Base-by-base conservation (phyloP, 2,329 filamentous ascomycete genomes). In the Phoma sp. region DNA sequence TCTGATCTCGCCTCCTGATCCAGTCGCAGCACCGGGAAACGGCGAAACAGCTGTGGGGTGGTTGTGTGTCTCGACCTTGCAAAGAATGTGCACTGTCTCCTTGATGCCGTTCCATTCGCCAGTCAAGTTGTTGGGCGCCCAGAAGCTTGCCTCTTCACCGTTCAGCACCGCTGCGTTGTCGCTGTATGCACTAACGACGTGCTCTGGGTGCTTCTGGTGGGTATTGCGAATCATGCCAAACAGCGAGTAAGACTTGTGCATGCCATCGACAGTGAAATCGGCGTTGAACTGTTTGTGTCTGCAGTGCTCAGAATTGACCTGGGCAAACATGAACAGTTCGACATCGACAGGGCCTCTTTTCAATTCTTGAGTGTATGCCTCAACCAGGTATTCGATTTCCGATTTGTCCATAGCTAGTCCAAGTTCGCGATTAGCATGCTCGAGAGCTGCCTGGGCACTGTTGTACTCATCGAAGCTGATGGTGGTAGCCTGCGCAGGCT, bases 251-350 rank as follows among this genome's bases (percentile, higher is more conserved):
- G 85, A 83, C 83, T 93, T 95, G 61, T 83, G 80, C 63, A 89
- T 82, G 47, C 93, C 93, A 74, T 99, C 93, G 67, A 99, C 96
- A 15, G 88, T 95, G 92, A 95, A 99, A 55, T 88, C 88, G 25
- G 95, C 93, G 76, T 99, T 99, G 84, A 99, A 99, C 68, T 96
- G 90, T 81, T 97, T 96, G 73, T 88, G 86, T 55, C 86, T 79
- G 71, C 86, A 96, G 77, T 98, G 94, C 82, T 99, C 95, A 3
- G 94, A 98, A 81, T 98, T 98, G 74, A 99, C 94, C 78, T 99
- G 95, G 15, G 94, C 94, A 75, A 98, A 99, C 95, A 98, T 98
- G 82, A 98, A 98, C 21, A 98, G 83, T 78, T 99, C 95, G 39
- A 98, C 91, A 74, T 98, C 95, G 57, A 92, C 88, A 1, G 91